A percentile compares a stretch with the other conserved stretches of the same genome.
Conservation (phyloP, 23 red algal genomes). For the Gracilariopsis chorda region DNA sequence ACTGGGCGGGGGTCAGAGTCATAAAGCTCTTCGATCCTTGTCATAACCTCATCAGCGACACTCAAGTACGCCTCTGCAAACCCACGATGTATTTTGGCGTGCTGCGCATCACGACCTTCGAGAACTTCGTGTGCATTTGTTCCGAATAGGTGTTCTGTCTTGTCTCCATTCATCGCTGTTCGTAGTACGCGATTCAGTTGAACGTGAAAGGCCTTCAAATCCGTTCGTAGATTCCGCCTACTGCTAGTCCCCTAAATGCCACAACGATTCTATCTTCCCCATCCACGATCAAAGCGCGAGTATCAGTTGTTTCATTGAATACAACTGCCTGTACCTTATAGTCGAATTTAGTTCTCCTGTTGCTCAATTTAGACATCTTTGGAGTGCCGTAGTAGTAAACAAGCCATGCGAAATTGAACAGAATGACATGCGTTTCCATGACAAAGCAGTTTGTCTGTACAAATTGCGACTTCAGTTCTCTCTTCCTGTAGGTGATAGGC, state of each 20-base stretch:
- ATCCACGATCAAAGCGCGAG: conserved; percentile 59
- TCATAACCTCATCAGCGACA: conserved; percentile 56
- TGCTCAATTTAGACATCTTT: conserved; percentile 51
- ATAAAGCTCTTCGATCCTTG: conserved; percentile 36
- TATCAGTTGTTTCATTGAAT: conserved; percentile 62
- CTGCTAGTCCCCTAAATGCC: conserved; percentile 77
- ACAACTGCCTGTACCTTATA: conserved; percentile 33
- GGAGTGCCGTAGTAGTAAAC: conserved; percentile 76
- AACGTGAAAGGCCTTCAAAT: conserved; percentile 53
- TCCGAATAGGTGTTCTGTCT: neutral
- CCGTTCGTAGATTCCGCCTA: conserved; percentile 67
- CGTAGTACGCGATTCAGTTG: conserved; percentile 46
- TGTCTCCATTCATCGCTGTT: conserved; percentile 7
- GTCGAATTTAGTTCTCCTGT: conserved; percentile 19
- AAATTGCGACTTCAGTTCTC: conserved; percentile 21
- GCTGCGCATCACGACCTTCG: conserved; percentile 30
- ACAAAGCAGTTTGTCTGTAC: conserved; percentile 71
- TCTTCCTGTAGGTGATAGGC: conserved; percentile 27
- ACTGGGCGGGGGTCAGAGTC: conserved; percentile 49
- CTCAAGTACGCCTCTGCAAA: conserved; percentile 65
- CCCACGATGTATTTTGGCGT: conserved; percentile 66
- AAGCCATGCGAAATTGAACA: conserved; percentile 85
- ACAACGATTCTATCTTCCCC: conserved; percentile 75
- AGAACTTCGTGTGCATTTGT: conserved; percentile 36
- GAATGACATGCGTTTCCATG: conserved; percentile 81